Base-by-base conservation (phyloP, 768 basidiomycete species). In the Termitomyces sp. region DNA sequence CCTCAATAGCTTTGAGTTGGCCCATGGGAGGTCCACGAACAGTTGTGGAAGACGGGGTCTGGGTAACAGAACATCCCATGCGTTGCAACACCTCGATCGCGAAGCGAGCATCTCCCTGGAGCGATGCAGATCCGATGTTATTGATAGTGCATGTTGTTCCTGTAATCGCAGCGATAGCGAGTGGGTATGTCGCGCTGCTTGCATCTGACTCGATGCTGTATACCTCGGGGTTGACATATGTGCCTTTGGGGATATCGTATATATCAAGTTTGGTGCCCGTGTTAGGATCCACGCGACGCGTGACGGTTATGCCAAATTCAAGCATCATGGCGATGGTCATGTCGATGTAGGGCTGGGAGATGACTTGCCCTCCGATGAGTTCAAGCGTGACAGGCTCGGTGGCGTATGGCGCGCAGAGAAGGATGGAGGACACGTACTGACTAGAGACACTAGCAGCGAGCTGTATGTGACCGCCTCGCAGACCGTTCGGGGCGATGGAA, bases 301-400 rank as follows among this genome's bases (percentile, higher is more conserved):
- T 74, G 53, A 94, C 96, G 9, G 79, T 67, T 63, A 98, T 79
- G 4, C 95, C 96, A 71, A 99, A 99, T 8, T 89, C 85, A 63
- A 81, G 81, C 97, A 99, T 98, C 89, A 99, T 97, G 9, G 94
- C 87, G 66, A 97, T 90, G 9, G 97, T 98, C 97, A 98, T 98
- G 77, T 99, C 96, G 73, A 99, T 98, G 78, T 98, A 99, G 0
- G 95, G 95, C 76, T 98, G 96, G 5, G 94, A 97, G 71, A 99
- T 98, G 70, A 98, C 97, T 62, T 92, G 88, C 0, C 94, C 96
- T 11, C 96, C 97, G 0, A 86, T 90, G 63, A 99, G 84, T 75
- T 97, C 91, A 56, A 98, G 87, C 2, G 86, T 88, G 62, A 97
- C 84, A n/a, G 89, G 81, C 69, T 92, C 80, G 34, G 74, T 68